Percentiles rank a stretch among this genome's conserved stretches.
These are phyloP conservation scores for Basidioascus undulatus DNA, from an alignment of 768 basidiomycete genomes.

Conservation along the genomic window DNA sequence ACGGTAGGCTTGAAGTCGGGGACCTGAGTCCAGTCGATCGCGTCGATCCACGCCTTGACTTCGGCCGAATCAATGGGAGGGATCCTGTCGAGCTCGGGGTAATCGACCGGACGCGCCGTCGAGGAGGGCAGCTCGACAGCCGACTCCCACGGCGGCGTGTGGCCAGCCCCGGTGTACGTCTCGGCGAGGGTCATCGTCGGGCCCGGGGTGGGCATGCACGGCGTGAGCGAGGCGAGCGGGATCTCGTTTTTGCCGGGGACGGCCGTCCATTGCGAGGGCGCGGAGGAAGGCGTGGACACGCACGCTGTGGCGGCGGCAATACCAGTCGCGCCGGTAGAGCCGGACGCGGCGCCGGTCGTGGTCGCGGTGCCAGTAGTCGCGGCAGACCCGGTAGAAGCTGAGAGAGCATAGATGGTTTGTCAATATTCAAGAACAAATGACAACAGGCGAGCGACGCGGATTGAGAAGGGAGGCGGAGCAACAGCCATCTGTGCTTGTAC, in stretches of 20 bases:
- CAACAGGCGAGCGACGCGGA: too few relatives aligned
- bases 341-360: background rate
- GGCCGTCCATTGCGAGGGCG: conserved; percentile 41
- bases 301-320: conserved; percentile 23
- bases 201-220: background rate
- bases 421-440: too few relatives aligned
- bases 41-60: conserved; percentile 50
- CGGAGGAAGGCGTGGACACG: conserved; percentile 28
- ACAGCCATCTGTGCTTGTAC: too few relatives aligned
- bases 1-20: conserved; percentile 37
- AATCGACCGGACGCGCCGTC: conserved; percentile 26
- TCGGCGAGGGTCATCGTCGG: background rate
- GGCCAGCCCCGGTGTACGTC: too few relatives aligned
- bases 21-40: conserved; percentile 37
- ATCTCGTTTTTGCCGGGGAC: conserved; percentile 30
- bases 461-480: too few relatives aligned
- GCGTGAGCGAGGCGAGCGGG: background rate
- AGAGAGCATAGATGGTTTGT: too few relatives aligned
- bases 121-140: conserved; percentile 16
- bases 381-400: background rate
- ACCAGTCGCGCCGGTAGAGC: conserved; percentile 9
- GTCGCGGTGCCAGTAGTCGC: background rate
- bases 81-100: conserved; percentile 37
- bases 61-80: conserved; percentile 39
- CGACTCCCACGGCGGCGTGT: too few relatives aligned